These are phyloP conservation scores for Cystobasidium sp. DNA, from an alignment of 1,284 basidiomycete species.

Conservation along the genomic window DNA sequence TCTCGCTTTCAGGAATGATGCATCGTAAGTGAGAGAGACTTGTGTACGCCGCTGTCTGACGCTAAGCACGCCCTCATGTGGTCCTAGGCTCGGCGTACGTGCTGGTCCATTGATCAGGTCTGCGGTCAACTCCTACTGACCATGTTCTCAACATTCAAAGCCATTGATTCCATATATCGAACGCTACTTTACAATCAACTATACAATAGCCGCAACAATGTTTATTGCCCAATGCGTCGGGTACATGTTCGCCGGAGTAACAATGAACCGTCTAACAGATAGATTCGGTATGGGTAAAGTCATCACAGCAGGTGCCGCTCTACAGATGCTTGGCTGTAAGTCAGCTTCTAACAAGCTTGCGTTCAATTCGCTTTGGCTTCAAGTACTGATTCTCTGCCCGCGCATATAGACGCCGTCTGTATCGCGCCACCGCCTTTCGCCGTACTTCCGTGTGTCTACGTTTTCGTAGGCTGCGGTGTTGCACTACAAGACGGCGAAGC, in stretches of 20 bases:
- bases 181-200: conserved; percentile 16
- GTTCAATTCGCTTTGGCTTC: not conserved
- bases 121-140: no score
- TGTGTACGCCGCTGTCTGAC: no score
- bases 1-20: conserved; percentile 19
- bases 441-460: conserved; percentile 14
- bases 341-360: not conserved
- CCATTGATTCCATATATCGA: conserved; percentile 41
- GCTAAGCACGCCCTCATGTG: no score
- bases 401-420: conserved; percentile 22
- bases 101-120: no score
- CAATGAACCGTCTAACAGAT: conserved; percentile 23
- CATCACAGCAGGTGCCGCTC: conserved; percentile 18
- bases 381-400: not conserved
- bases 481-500: conserved; percentile 36
- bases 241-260: conserved; percentile 29
- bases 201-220: conserved; percentile 26
- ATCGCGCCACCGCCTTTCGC: conserved; percentile 39
- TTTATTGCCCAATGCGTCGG: conserved; percentile 31
- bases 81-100: no score
- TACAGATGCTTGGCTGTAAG: conserved; percentile 19
- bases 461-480: conserved; percentile 19
- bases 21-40: conserved; percentile 5
- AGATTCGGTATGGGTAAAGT: conserved; percentile 29
- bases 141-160: no score